Percentiles rank a stretch among this genome's conserved stretches.
These are phyloP conservation scores for Rhynchosporium agropyri DNA, from an alignment of 2,329 filamentous ascomycete genomes.

Conservation along the genomic window DNA sequence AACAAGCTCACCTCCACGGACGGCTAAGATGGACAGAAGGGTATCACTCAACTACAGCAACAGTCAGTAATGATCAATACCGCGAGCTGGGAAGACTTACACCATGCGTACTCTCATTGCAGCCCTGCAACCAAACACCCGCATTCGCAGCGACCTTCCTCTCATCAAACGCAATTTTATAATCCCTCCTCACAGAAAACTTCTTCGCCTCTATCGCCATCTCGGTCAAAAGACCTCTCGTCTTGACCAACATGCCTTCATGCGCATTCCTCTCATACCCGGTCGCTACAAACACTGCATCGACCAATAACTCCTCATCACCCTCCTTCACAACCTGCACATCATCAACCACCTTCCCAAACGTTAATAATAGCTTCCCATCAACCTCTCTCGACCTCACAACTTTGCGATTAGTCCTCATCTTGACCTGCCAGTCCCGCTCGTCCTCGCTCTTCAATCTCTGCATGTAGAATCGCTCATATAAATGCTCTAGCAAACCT, in stretches of 20 bases:
- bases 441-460: slow-evolving; percentile 51
- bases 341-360: slow-evolving; percentile 33
- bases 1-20: slow-evolving; percentile 77
- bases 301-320: slow-evolving; percentile 60
- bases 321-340: slow-evolving; percentile 39
- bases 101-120: slow-evolving; percentile 89
- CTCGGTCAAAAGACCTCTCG: slow-evolving; percentile 68
- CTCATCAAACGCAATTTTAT: slow-evolving; percentile 71
- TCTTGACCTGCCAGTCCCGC: slow-evolving; percentile 7
- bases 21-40: slow-evolving; percentile 76
- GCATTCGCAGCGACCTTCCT: slow-evolving; percentile 67
- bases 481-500: slow-evolving; percentile 83
- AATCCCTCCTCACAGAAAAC: slow-evolving; percentile 77
- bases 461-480: slow-evolving; percentile 86
- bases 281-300: slow-evolving; percentile 83
- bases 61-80: not conserved
- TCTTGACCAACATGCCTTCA: slow-evolving; percentile 70
- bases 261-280: slow-evolving; percentile 82
- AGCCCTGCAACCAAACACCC: slow-evolving; percentile 91
- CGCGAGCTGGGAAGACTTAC: slow-evolving; percentile 56
- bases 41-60: slow-evolving; percentile 70
- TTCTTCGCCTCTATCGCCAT: slow-evolving; percentile 49
- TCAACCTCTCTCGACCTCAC: slow-evolving; percentile 2
- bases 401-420: slow-evolving; percentile 5
- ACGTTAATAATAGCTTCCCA: not conserved